phyloP scores from a whole-genome alignment of 2,329 filamentous ascomycete species.

The Ciborinia camelliae region DNA sequence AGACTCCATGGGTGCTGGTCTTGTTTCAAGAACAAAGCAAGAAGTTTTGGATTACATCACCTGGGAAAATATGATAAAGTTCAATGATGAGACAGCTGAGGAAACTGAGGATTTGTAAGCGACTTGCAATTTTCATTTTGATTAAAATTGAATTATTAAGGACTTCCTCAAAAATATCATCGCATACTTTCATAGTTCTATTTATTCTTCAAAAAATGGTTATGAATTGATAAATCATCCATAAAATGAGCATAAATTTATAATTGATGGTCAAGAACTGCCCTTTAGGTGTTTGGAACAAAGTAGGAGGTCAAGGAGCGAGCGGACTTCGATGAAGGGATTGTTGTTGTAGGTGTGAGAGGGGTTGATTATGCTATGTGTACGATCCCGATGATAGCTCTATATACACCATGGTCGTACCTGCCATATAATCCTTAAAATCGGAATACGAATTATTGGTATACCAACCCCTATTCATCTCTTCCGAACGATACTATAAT shows the following conservation, averaged over 20 bases:
- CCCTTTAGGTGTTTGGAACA: no score
- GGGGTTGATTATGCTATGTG: no score
- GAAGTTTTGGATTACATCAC: constrained; percentile 10
- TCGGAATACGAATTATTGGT: neutral
- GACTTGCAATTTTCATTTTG: neutral
- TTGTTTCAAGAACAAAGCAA: constrained; percentile 6
- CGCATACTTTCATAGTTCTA: neutral
- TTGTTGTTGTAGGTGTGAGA: no score
- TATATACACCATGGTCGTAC: no score
- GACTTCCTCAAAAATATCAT: neutral
- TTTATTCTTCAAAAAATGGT: neutral
- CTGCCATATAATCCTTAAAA: no score
- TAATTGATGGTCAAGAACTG: neutral
- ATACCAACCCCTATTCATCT: neutral
- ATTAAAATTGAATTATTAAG: neutral
- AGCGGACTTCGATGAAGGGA: no score
- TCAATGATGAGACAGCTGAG: neutral
- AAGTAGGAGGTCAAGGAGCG: no score
- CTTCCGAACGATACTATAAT: neutral
- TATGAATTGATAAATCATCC: neutral
- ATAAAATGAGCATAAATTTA: neutral
- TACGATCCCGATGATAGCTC: no score
- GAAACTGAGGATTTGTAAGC: neutral
- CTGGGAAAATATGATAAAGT: neutral
- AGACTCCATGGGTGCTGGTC: constrained; percentile 2